phyloP scores from a whole-genome alignment of 2,329 filamentous ascomycete genomes.

The Talaromyces sp. region DNA sequence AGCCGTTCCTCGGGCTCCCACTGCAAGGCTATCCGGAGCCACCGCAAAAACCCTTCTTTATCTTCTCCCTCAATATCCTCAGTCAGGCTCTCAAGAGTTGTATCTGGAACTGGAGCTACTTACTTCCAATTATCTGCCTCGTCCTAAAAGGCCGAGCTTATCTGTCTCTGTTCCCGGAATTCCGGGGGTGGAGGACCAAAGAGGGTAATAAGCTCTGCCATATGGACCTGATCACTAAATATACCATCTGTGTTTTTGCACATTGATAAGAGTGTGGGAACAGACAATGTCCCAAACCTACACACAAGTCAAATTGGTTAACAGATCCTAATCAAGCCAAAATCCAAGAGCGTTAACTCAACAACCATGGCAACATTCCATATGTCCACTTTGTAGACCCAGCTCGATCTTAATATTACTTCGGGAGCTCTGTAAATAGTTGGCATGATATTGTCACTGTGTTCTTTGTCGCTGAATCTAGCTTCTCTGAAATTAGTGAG shows the following conservation, averaged over 20 bases:
- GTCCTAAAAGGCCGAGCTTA: not conserved
- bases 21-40: not conserved
- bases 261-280: not conserved
- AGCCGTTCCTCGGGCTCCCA: not conserved
- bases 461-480: slow-evolving; percentile 15
- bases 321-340: not conserved
- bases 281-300: slow-evolving; percentile 1
- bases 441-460: slow-evolving; percentile 23
- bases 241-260: not conserved
- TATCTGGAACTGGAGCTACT: not conserved
- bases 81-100: not conserved
- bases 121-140: not conserved
- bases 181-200: not conserved
- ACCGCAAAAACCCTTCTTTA: not conserved
- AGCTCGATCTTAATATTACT: slow-evolving; percentile 21
- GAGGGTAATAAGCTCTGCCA: not conserved
- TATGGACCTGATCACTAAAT: slow-evolving; percentile 1
- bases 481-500: slow-evolving; percentile 24
- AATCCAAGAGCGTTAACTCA: not conserved
- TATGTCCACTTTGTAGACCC: slow-evolving; percentile 22
- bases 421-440: slow-evolving; percentile 23
- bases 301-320: not conserved
- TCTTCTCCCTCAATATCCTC: slow-evolving; percentile 8
- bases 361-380: slow-evolving; percentile 19
- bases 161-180: not conserved